Conservation (phyloP, 1,284 basidiomycete species). For the Cutaneotrichosporon cavernicola region DNA sequence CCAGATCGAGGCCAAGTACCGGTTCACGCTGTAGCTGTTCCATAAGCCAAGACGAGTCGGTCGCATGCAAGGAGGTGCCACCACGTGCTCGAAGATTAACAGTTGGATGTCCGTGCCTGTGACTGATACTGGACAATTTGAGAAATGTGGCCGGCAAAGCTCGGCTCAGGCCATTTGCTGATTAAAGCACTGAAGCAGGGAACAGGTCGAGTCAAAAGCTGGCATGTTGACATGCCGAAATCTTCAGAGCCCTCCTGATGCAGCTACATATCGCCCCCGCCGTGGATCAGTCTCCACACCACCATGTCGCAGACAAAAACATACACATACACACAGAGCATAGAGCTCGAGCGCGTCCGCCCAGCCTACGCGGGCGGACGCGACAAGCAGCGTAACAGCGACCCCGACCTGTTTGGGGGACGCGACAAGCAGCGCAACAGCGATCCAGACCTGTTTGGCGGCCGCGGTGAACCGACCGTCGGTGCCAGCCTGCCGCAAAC, state of each 20-base stretch:
- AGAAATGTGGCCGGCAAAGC: neutral
- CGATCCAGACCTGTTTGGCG: neutral
- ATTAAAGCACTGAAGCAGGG: too few relatives aligned
- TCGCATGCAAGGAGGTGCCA: neutral
- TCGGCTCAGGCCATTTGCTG: neutral
- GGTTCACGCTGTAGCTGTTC: conserved; percentile 48
- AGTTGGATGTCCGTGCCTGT: neutral
- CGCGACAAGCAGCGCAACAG: neutral
- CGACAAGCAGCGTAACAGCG: neutral
- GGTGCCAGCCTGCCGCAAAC: neutral
- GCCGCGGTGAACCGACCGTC: neutral
- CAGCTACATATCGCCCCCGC: neutral
- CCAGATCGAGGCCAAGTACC: conserved; percentile 44
- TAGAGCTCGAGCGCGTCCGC: neutral
- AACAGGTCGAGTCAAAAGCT: neutral
- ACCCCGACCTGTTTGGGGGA: neutral
- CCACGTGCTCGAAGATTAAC: neutral
- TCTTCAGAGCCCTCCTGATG: too few relatives aligned
- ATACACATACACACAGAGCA: neutral
- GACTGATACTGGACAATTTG: neutral
- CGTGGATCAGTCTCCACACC: neutral
- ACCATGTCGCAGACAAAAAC: conserved; percentile 2
- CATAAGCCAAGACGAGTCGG: neutral
- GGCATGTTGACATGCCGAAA: too few relatives aligned
- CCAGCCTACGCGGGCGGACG: neutral